Evolutionary conservation across 306 rosid species (phyloP).

Genomic region (Fagus crenata): DNA sequence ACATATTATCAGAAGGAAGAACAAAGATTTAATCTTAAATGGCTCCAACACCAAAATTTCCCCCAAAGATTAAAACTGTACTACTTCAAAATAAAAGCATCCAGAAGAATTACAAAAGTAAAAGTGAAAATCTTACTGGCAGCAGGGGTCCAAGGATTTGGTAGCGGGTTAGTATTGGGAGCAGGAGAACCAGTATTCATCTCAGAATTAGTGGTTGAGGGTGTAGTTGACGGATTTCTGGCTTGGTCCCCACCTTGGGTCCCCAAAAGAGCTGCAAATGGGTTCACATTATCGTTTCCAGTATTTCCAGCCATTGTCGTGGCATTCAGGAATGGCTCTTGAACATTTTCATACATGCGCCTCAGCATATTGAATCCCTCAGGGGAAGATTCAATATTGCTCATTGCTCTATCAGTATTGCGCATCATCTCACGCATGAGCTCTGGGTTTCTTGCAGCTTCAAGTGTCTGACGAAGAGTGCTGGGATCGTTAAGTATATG

Average conservation of each 20-base stretch:
- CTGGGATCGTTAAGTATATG: slow-evolving; percentile 86
- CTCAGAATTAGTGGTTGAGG: slow-evolving; percentile 58
- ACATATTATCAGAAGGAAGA: background rate
- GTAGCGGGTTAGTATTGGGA: slow-evolving; percentile 90
- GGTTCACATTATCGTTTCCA: slow-evolving; percentile 50
- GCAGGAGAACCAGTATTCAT: slow-evolving; percentile 55
- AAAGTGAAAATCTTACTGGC: slow-evolving; percentile 49
- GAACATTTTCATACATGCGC: slow-evolving; percentile 93
- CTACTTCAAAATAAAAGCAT: background rate
- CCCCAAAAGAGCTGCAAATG: slow-evolving; percentile 51
- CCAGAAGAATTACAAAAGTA: slow-evolving; percentile 12
- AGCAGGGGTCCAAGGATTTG: slow-evolving; percentile 79
- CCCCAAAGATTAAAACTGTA: background rate
- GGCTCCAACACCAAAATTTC: background rate
- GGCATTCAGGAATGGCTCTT: slow-evolving; percentile 88
- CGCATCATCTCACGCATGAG: slow-evolving; percentile 97
- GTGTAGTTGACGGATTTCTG: slow-evolving; percentile 51
- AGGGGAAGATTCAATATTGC: slow-evolving; percentile 87
- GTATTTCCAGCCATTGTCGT: slow-evolving; percentile 77
- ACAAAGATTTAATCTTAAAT: background rate
- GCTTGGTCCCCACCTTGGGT: slow-evolving; percentile 54
- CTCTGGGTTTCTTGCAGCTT: slow-evolving; percentile 90
- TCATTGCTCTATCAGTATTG: slow-evolving; percentile 90
- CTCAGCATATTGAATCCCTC: slow-evolving; percentile 93
- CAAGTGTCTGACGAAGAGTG: slow-evolving; percentile 80